These are phyloP conservation scores for Apiotrichum gracile DNA, from an alignment of 1,284 basidiomycete species.

Conservation along the genomic window DNA sequence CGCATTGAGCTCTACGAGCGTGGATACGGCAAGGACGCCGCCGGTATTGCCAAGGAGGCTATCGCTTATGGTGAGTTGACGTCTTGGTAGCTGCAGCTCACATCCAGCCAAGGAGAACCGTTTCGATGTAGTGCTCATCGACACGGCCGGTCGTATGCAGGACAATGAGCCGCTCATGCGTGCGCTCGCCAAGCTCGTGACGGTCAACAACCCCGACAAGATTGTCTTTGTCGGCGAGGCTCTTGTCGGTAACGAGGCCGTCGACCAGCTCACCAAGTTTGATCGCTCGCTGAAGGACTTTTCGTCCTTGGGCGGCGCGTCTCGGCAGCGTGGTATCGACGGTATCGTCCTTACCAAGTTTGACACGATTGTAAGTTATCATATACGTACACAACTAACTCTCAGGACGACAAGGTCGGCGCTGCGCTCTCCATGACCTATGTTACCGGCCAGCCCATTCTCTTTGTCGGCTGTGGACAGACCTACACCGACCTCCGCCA, in stretches of 20 bases:
- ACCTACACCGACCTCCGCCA: slow-evolving; percentile 92
- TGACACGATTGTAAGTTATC: slow-evolving; percentile 67
- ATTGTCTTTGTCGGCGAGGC: slow-evolving; percentile 95
- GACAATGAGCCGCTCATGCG: slow-evolving; percentile 98
- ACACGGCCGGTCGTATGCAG: slow-evolving; percentile 97
- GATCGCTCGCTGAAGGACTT: slow-evolving; percentile 86
- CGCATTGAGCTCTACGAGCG: slow-evolving; percentile 83
- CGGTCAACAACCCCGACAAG: slow-evolving; percentile 88
- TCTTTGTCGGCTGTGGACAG: slow-evolving; percentile 94
- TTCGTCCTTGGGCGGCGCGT: slow-evolving; percentile 45
- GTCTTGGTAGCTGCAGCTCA: background rate
- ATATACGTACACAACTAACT: background rate
- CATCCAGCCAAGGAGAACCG: slow-evolving; percentile 67
- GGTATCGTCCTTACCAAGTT: slow-evolving; percentile 96
- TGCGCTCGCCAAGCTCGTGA: slow-evolving; percentile 93
- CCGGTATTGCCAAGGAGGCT: slow-evolving; percentile 93
- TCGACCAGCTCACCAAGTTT: slow-evolving; percentile 91
- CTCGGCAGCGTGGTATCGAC: slow-evolving; percentile 69
- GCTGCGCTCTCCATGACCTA: slow-evolving; percentile 96
- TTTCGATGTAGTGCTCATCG: slow-evolving; percentile 91
- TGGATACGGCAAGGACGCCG: slow-evolving; percentile 97
- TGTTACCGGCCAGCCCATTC: slow-evolving; percentile 90
- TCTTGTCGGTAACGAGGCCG: slow-evolving; percentile 91
- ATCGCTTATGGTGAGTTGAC: slow-evolving; percentile 67
- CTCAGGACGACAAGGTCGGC: slow-evolving; percentile 63